These are phyloP conservation scores for Gossypium gossypioides DNA, from an alignment of 441 rosid species.

Conservation along the genomic window DNA sequence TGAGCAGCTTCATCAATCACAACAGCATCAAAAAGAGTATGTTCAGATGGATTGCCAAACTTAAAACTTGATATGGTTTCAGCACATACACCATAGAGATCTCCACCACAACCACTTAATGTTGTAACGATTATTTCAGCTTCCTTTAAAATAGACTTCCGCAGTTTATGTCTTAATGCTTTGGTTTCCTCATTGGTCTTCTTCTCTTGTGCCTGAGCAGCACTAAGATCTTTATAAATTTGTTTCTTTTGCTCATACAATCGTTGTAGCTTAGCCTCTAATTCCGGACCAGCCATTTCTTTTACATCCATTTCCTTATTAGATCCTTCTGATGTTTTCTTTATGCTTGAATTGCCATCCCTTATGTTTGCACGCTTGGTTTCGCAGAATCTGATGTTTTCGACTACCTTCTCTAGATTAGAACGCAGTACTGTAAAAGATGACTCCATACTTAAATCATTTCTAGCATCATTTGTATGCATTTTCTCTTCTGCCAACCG, in stretches of 20 bases:
- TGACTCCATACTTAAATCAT: conserved; percentile 37
- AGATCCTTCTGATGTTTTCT: conserved; percentile 36
- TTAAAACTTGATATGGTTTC: conserved; percentile 64
- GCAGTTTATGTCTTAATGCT: conserved; percentile 61
- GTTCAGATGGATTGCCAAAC: conserved; percentile 70
- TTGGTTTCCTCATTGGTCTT: conserved; percentile 62
- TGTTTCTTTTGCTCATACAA: conserved; percentile 82
- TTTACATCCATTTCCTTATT: conserved; percentile 39
- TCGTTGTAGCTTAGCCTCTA: conserved; percentile 56
- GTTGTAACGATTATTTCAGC: conserved; percentile 95
- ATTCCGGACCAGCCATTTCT: conserved; percentile 60
- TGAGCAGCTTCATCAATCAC: conserved; percentile 99
- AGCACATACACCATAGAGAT: conserved; percentile 84
- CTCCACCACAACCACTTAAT: conserved; percentile 98
- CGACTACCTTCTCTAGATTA: conserved; percentile 76
- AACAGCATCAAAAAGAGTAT: conserved; percentile 83
- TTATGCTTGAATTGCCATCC: conserved; percentile 46
- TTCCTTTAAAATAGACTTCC: conserved; percentile 74
- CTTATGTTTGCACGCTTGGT: conserved; percentile 81
- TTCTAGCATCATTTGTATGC: conserved; percentile 35
- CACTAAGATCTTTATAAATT: conserved; percentile 76
- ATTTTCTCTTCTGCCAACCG: conserved; percentile 69
- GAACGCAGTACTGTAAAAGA: conserved; percentile 61
- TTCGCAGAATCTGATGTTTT: conserved; percentile 66
- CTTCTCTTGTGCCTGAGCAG: conserved; percentile 75